Evolutionary conservation across 768 basidiomycete genomes (phyloP), one percentile per base, ranked within the genome.

Genomic region (Mrakia frigida): DNA sequence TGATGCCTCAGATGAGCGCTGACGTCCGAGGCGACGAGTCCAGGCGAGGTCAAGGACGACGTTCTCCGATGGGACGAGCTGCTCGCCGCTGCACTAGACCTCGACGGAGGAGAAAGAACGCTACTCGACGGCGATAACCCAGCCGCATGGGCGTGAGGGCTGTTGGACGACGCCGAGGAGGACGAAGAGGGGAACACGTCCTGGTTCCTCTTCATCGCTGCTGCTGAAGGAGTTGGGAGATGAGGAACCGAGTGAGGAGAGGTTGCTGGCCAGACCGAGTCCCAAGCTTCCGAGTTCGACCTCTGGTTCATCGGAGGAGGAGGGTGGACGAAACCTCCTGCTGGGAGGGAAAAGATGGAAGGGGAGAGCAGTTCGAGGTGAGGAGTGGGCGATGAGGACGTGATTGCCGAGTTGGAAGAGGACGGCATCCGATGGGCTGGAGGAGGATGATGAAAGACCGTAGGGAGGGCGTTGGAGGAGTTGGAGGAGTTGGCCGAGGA

Each of bases 201-300:
- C 37, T 11, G 9, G 37, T 35, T 39, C 39, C 65, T 18, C 39
- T 68, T 50, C 25, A n/a, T 31, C 41, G 39, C 37, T 25, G 35
- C 10, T 9, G 70, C 50, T n/a, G 71, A 71, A 1, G 52, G 41
- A 25, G 63, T 43, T 3, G 76, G 76, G 0, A 77, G 65, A 33
- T 77, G 76, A 21, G 76, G 76, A 11, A 77, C 72, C 10, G 76
- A 70, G 53, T 73, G 71, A n/a, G 76, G 76, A 14, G 76, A 73
- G 9, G 72, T 73, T 18, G 76, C 76, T 13, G 76, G 76, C 76
- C 76, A 77, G 71, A 77, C 76, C 33, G 76, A 77, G 63, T 77
- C 76, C 76, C 76, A 77, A 14, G 76, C 76, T 21, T 77, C 76
- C 7, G 72, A 68, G 41, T 71, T 73, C 28, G 76, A 56, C 23